Evolutionary conservation across 345 rosid species (phyloP).

Genomic region (Ailanthus altissimus): DNA sequence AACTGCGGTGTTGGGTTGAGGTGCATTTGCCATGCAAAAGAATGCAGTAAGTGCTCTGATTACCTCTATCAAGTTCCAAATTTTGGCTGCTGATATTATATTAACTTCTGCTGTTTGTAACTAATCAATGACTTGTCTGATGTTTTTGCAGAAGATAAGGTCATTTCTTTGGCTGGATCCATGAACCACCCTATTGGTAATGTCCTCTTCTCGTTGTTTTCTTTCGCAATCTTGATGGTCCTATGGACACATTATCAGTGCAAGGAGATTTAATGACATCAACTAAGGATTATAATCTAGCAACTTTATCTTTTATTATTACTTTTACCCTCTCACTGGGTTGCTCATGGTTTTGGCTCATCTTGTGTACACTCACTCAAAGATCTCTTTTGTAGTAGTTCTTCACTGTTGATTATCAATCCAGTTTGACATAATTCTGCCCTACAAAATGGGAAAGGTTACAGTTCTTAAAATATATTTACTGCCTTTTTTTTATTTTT

Average conservation of each 20-base stretch:
- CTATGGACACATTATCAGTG: background rate
- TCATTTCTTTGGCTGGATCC: slow-evolving; percentile 32
- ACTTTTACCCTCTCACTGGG: too few species aligned
- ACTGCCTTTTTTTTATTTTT: too few species aligned
- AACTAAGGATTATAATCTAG: background rate
- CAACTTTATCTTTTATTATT: background rate
- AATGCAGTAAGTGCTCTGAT: slow-evolving; percentile 54
- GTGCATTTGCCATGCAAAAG: slow-evolving; percentile 66
- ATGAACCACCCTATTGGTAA: slow-evolving; percentile 1
- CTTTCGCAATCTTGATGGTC: slow-evolving; percentile 5
- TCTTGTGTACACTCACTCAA: too few species aligned
- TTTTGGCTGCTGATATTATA: background rate
- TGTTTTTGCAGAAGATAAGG: slow-evolving; percentile 46
- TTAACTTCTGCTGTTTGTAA: background rate
- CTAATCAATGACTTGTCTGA: too few species aligned
- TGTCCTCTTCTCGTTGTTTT: slow-evolving; percentile 25
- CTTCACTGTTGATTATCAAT: too few species aligned
- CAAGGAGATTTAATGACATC: background rate
- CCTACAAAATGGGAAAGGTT: too few species aligned
- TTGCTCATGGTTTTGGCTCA: too few species aligned
- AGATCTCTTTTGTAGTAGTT: too few species aligned
- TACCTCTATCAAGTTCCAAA: background rate
- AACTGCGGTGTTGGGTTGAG: slow-evolving; percentile 62
- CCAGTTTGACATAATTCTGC: too few species aligned
- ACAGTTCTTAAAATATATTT: too few species aligned